Percentiles rank a stretch among this genome's conserved stretches.
Conservation (phyloP, 2,329 filamentous ascomycete species). For the Exophiala lecanii-corni region DNA sequence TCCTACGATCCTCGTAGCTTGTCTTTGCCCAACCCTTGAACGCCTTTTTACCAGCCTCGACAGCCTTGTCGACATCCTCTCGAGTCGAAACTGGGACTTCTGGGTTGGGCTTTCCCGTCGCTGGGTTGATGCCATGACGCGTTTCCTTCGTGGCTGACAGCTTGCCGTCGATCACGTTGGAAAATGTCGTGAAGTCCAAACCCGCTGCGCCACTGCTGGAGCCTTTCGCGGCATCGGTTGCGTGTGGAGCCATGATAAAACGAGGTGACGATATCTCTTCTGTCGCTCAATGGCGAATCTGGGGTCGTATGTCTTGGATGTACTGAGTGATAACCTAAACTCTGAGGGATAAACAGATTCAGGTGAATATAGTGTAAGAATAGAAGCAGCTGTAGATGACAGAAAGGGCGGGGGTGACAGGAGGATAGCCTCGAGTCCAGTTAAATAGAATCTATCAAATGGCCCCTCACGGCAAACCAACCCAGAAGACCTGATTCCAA, state of each 20-base stretch:
- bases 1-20: slow-evolving; percentile 32
- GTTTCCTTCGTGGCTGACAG: slow-evolving; percentile 41
- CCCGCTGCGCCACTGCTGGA: slow-evolving; percentile 2
- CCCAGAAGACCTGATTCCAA: too few relatives aligned
- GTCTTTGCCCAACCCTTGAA: slow-evolving; percentile 45
- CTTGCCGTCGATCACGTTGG: slow-evolving; percentile 51
- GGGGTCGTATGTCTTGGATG: too few relatives aligned
- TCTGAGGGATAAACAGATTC: too few relatives aligned
- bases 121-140: slow-evolving; percentile 49
- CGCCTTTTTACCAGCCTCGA: slow-evolving; percentile 45
- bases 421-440: too few relatives aligned
- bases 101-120: slow-evolving; percentile 46
- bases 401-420: too few relatives aligned
- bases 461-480: too few relatives aligned
- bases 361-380: too few relatives aligned
- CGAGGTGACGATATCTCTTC: not conserved
- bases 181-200: slow-evolving; percentile 40
- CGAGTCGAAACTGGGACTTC: slow-evolving; percentile 47
- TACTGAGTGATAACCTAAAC: too few relatives aligned
- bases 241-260: slow-evolving; percentile 9
- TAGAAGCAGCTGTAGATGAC: too few relatives aligned
- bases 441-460: too few relatives aligned
- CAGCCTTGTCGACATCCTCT: slow-evolving; percentile 48
- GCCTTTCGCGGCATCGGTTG: slow-evolving; percentile 6
- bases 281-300: too few relatives aligned